Base-by-base conservation (phyloP, 331 rosid genomes). In the Spiraea crenata region DNA sequence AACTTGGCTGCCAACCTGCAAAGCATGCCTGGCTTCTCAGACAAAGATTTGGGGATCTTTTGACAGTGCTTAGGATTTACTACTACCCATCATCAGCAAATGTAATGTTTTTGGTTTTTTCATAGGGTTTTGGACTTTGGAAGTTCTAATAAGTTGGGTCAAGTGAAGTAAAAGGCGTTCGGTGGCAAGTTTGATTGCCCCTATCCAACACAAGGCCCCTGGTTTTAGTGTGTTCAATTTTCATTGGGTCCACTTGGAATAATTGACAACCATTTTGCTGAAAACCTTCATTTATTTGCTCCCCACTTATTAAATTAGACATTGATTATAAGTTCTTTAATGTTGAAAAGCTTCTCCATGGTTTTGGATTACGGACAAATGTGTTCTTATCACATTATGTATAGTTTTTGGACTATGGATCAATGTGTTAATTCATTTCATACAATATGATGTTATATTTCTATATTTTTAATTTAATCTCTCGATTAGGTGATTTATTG, bases 31-130 rank as follows among this genome's bases (percentile, higher is more conserved):
- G 81, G 50, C 75, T 79, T 68, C 72, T 71, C 90, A 86, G 89
- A 86, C 92, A 86, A 86, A 85, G 93, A 90, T 90, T 84, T 93
- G 93, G 85, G 89, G 80, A 93, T 90, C 92, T 87, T 88, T 85
- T 77, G 77, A 81, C 90, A 84, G 86, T 15, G 41, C 80, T 37
- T 25, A 58, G 74, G 40, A 71, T 69, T 77, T 69, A 58, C 74
- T 78, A 64, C 48, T 41, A 61, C 40, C 74, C 71, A 58, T 41
- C 31, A 72, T 77, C 76, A 67, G 59, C 47, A 7, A 46, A 35
- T 9, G 56, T 70, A 25, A 25, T 25, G 31, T 25, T 25, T 25
- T 25, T 25, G 31, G 31, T 25, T 25, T 25, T 25, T 81, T 75
- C 37, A 50, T 63, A 50, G 59, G 52, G 54, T 5, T 38, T 64